Conservation (phyloP, 495 filamentous ascomycete genomes). For the Pyronema domesticum region DNA sequence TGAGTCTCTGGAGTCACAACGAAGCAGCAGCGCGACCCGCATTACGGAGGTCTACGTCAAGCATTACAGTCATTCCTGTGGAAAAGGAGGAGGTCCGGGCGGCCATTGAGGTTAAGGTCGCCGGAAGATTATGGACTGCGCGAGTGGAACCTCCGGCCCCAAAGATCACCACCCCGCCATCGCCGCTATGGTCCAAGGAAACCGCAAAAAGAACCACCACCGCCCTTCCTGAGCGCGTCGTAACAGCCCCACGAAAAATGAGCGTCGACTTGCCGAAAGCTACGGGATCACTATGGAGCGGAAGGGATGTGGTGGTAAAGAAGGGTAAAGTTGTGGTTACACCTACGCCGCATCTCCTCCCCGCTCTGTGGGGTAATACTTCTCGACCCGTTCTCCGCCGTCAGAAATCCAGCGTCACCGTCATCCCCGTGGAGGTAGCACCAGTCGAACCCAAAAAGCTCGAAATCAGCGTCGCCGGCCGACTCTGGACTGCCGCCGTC, state of each 20-base stretch:
- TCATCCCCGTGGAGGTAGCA: neutral
- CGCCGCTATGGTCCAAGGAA: slow-evolving; percentile 19
- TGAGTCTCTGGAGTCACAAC: neutral
- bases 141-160: neutral
- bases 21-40: neutral
- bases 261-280: neutral
- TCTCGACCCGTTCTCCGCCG: neutral
- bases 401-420: neutral
- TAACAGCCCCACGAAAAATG: neutral
- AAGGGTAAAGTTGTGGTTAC: neutral
- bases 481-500: neutral
- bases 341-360: neutral
- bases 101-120: neutral
- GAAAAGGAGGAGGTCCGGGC: neutral
- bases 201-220: slow-evolving; percentile 17
- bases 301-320: neutral
- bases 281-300: neutral
- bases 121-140: neutral
- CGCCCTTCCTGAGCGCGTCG: slow-evolving; percentile 11
- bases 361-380: neutral
- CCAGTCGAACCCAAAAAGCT: neutral
- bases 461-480: neutral
- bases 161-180: neutral
- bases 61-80: neutral
- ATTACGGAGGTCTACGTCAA: neutral